phyloP scores from a whole-genome alignment of 352 stramenopile genomes.

The Pythium scleroteichum region DNA sequence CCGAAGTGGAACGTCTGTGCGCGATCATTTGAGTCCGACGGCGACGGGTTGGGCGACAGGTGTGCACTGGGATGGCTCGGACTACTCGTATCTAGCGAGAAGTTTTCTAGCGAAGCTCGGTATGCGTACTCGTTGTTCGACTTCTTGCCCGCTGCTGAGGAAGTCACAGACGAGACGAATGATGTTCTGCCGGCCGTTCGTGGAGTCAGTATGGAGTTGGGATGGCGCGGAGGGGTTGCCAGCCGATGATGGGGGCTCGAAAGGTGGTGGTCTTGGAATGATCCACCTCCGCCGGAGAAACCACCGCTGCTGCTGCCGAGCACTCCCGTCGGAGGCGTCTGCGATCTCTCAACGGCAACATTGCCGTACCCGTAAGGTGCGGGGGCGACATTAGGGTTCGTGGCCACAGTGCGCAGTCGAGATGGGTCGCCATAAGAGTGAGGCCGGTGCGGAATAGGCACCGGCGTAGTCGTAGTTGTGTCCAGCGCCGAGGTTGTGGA shows the following conservation, averaged over 20 bases:
- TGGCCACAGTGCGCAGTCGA: constrained; percentile 38
- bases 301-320: constrained; percentile 19
- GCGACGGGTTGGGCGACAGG: constrained; percentile 3
- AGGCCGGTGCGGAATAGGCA: constrained; percentile 43
- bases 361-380: constrained; percentile 80
- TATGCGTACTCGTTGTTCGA: constrained; percentile 36
- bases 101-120: constrained; percentile 63
- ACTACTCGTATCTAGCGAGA: constrained; percentile 47
- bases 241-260: constrained; percentile 34
- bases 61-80: constrained; percentile 1
- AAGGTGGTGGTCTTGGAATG: constrained; percentile 41
- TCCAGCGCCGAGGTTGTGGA: constrained; percentile 26
- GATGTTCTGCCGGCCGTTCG: constrained; percentile 34
- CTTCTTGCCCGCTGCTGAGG: constrained; percentile 20
- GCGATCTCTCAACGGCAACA: constrained; percentile 54
- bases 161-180: constrained; percentile 32
- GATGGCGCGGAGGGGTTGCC: constrained; percentile 70
- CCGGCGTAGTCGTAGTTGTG: constrained; percentile 13
- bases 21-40: constrained; percentile 5
- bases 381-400: constrained; percentile 67
- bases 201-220: constrained; percentile 54
- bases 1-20: constrained; percentile 23
- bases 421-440: constrained; percentile 74
- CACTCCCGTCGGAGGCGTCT: constrained; percentile 14
- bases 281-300: constrained; percentile 35